Percentiles rank a stretch among this genome's conserved stretches.
Conservation (phyloP, 2,329 filamentous ascomycete genomes). For the Metarhizium album region DNA sequence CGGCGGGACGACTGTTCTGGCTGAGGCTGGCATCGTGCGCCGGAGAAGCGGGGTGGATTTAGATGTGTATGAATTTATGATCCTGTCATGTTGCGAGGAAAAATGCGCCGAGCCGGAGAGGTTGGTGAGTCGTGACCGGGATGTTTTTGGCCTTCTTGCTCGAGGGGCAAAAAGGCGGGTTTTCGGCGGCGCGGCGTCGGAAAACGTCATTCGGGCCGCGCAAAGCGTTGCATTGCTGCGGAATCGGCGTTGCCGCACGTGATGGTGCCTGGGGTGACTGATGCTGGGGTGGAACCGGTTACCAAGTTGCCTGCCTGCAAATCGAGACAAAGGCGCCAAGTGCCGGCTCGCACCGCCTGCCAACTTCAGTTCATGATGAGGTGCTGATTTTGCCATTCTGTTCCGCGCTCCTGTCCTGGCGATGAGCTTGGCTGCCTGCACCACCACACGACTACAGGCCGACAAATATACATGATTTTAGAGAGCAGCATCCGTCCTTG, state of each 20-base stretch:
- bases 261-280: not conserved
- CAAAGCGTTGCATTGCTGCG: not conserved
- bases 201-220: constrained; percentile 1
- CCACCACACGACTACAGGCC: no score
- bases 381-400: no score
- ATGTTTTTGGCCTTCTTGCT: constrained; percentile 6
- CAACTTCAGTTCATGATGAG: no score
- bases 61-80: not conserved
- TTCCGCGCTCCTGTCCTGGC: no score
- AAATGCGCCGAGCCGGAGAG: not conserved
- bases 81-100: not conserved
- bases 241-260: not conserved
- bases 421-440: no score
- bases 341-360: no score
- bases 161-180: not conserved
- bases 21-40: constrained; percentile 19
- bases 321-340: no score
- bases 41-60: not conserved
- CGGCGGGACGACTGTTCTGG: constrained; percentile 19
- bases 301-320: no score
- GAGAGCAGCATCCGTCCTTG: no score
- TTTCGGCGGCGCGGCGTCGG: not conserved
- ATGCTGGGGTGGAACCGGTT: not conserved
- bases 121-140: no score
- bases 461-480: no score